Evolutionary conservation across 108 stramenopile genomes (phyloP).

Genomic region (Cyclotella cryptica): DNA sequence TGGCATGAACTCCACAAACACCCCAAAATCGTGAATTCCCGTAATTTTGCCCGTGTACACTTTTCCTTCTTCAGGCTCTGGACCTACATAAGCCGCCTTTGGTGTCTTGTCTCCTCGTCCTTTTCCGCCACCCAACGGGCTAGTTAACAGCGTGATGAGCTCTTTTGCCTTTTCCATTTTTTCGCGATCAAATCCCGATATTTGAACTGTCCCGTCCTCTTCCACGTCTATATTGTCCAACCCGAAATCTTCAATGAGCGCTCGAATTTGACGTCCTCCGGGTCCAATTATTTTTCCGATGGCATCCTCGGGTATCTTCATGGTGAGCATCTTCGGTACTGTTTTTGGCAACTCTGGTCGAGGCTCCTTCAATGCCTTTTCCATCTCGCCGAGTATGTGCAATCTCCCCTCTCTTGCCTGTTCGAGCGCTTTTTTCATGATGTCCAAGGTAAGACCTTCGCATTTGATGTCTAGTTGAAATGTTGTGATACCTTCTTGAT

Average conservation of each 20-base stretch:
- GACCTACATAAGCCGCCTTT: slow-evolving; percentile 67
- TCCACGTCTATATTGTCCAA: slow-evolving; percentile 75
- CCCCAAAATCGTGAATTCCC: slow-evolving; percentile 85
- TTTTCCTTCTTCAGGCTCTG: slow-evolving; percentile 76
- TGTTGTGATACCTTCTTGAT: slow-evolving; percentile 80
- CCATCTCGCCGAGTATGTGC: slow-evolving; percentile 83
- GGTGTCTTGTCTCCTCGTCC: slow-evolving; percentile 61
- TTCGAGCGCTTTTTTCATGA: slow-evolving; percentile 85
- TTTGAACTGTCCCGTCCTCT: slow-evolving; percentile 72
- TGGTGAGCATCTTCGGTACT: slow-evolving; percentile 69
- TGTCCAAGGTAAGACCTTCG: slow-evolving; percentile 79
- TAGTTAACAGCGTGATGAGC: slow-evolving; percentile 63
- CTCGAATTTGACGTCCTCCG: slow-evolving; percentile 85
- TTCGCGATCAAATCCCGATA: slow-evolving; percentile 64
- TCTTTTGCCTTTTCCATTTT: slow-evolving; percentile 78
- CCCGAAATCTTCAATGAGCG: slow-evolving; percentile 86
- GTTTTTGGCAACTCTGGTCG: slow-evolving; percentile 63
- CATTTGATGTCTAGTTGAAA: slow-evolving; percentile 97
- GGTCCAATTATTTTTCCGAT: slow-evolving; percentile 91
- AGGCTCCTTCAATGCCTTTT: slow-evolving; percentile 57
- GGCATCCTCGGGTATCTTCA: slow-evolving; percentile 64
- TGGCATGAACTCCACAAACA: slow-evolving; percentile 84
- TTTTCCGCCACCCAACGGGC: slow-evolving; percentile 50
- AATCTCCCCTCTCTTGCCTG: slow-evolving; percentile 80
- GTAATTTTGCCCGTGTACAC: slow-evolving; percentile 81